Evolutionary conservation across 2,329 filamentous ascomycete genomes (phyloP).

Genomic region (Zymoseptoria crescenta): DNA sequence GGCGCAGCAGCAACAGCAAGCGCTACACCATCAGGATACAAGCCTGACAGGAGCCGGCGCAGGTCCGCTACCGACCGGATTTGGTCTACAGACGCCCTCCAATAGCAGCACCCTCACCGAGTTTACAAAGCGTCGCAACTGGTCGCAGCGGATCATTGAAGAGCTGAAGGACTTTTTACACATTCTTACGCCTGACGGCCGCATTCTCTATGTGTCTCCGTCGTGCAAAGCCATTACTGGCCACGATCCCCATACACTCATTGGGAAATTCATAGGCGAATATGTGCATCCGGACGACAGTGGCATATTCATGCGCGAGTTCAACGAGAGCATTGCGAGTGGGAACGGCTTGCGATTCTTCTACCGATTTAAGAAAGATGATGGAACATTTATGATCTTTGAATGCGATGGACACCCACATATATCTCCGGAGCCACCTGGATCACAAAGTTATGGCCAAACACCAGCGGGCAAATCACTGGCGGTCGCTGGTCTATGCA

Average conservation of each 20-base stretch:
- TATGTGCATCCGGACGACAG: slow-evolving; percentile 81
- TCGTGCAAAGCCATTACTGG: slow-evolving; percentile 69
- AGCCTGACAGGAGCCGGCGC: slow-evolving; percentile 42
- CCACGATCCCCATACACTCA: slow-evolving; percentile 61
- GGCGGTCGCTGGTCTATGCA: slow-evolving; percentile 60
- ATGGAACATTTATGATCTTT: slow-evolving; percentile 69
- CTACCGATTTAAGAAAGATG: slow-evolving; percentile 71
- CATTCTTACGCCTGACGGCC: slow-evolving; percentile 76
- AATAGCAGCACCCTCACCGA: slow-evolving; percentile 53
- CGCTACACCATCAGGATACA: slow-evolving; percentile 22
- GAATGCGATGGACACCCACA: slow-evolving; percentile 92
- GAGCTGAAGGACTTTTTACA: slow-evolving; percentile 84
- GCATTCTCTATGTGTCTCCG: slow-evolving; percentile 78
- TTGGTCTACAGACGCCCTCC: slow-evolving; percentile 38
- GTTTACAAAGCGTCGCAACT: slow-evolving; percentile 62
- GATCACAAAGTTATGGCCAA: slow-evolving; percentile 14
- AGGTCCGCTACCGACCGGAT: slow-evolving; percentile 49
- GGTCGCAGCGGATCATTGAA: slow-evolving; percentile 82
- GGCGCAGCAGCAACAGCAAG: slow-evolving; percentile 14
- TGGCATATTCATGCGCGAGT: slow-evolving; percentile 73
- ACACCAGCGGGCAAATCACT: slow-evolving; percentile 13
- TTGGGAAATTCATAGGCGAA: slow-evolving; percentile 69
- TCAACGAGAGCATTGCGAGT: slow-evolving; percentile 80
- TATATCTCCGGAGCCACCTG: slow-evolving; percentile 60
- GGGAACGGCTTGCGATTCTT: slow-evolving; percentile 76